Evolutionary conservation across 2,329 filamentous ascomycete species (phyloP).

Genomic region (Ascochyta clinopodiicola): DNA sequence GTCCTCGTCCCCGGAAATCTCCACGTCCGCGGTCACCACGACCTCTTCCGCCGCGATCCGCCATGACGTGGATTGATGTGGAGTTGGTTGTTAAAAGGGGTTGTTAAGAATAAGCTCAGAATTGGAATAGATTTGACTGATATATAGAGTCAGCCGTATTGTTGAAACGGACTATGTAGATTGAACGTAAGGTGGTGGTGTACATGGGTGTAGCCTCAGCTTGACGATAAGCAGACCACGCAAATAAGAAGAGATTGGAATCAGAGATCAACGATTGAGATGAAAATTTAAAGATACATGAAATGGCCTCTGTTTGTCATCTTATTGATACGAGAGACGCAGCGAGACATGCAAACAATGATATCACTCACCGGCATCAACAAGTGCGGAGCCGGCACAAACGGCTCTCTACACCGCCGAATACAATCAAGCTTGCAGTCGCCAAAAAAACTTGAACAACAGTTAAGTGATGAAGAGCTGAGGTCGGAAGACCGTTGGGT

Average conservation of each 20-base stretch:
- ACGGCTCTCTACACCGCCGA: background rate
- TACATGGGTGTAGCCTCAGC: background rate
- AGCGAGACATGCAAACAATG: background rate
- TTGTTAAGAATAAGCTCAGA: background rate
- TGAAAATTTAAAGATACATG: background rate
- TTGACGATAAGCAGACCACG: background rate
- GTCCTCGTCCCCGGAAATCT: slow-evolving; percentile 29
- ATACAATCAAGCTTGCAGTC: background rate
- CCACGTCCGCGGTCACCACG: slow-evolving; percentile 31
- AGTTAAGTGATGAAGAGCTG: background rate
- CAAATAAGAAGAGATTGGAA: background rate
- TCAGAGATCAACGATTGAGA: background rate
- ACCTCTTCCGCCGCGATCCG: slow-evolving; percentile 17
- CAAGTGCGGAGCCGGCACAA: background rate
- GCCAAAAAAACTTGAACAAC: background rate
- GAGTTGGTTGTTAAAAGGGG: background rate
- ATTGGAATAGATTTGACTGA: background rate
- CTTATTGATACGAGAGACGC: background rate
- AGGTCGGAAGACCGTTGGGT: background rate
- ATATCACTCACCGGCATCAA: slow-evolving; percentile 1
- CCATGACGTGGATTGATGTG: background rate
- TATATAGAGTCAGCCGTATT: background rate
- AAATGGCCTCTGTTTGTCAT: background rate
- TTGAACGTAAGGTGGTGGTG: background rate
- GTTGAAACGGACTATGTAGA: too few relatives aligned